phyloP scores from a whole-genome alignment of 2,329 filamentous ascomycete genomes.

The Didymellaceae sp. region DNA sequence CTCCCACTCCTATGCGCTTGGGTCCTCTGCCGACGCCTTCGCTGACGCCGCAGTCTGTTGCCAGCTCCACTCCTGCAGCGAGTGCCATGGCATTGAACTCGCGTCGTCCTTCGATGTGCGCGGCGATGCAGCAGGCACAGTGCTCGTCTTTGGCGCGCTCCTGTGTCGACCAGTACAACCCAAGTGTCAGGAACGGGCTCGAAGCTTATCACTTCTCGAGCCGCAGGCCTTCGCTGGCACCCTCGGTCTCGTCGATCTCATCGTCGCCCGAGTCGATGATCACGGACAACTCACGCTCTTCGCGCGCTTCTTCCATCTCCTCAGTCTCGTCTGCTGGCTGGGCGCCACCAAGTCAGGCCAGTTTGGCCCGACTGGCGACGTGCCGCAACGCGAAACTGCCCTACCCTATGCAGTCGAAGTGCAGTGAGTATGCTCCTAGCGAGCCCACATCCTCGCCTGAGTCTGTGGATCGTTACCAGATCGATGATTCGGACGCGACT shows the following conservation, averaged over 20 bases:
- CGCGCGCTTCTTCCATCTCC: slow-evolving; percentile 62
- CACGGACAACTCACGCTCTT: slow-evolving; percentile 65
- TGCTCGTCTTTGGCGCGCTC: slow-evolving; percentile 62
- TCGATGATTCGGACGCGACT: slow-evolving; percentile 48
- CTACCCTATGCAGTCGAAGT: slow-evolving; percentile 47
- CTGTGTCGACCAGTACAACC: slow-evolving; percentile 58
- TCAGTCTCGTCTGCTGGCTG: slow-evolving; percentile 58
- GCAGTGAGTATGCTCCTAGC: slow-evolving; percentile 44
- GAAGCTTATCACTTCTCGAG: slow-evolving; percentile 57
- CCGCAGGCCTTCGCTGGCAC: slow-evolving; percentile 56
- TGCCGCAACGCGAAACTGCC: slow-evolving; percentile 58
- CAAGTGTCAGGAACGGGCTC: slow-evolving; percentile 48
- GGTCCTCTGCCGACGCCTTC: slow-evolving; percentile 66
- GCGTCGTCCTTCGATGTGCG: slow-evolving; percentile 63
- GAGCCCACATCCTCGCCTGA: slow-evolving; percentile 49
- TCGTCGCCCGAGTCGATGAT: slow-evolving; percentile 70
- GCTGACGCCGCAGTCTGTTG: slow-evolving; percentile 63
- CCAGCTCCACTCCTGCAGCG: slow-evolving; percentile 66
- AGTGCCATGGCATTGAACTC: slow-evolving; percentile 58
- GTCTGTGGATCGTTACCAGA: slow-evolving; percentile 58
- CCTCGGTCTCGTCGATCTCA: slow-evolving; percentile 58
- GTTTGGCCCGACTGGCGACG: slow-evolving; percentile 59
- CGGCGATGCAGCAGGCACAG: slow-evolving; percentile 65
- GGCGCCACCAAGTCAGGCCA: slow-evolving; percentile 59
- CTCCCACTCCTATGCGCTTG: slow-evolving; percentile 62